Percentiles rank a stretch among this genome's conserved stretches.
These are phyloP conservation scores for Lachancea lanzarotensis DNA, from an alignment of 805 yeast species.

Conservation along the genomic window DNA sequence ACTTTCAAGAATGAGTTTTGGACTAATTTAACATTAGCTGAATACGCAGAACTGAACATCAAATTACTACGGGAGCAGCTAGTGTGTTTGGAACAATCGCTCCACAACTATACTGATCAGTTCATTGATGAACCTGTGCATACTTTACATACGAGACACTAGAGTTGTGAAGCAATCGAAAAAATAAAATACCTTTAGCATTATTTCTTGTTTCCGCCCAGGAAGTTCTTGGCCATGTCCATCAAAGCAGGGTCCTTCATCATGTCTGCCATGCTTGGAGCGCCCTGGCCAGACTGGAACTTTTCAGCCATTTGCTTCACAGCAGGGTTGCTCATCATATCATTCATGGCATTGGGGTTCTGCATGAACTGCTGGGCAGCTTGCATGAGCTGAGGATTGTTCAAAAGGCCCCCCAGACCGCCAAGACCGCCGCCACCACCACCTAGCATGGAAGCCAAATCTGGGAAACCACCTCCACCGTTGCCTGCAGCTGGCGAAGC, in stretches of 20 bases:
- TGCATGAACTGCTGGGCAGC: slow-evolving; percentile 86
- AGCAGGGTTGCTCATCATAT: slow-evolving; percentile 74
- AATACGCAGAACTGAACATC: slow-evolving; percentile 11
- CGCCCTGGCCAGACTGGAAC: slow-evolving; percentile 60
- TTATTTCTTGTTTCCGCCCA: slow-evolving; percentile 35
- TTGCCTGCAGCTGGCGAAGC: slow-evolving; percentile 23
- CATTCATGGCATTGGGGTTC: slow-evolving; percentile 69
- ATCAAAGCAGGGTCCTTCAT: slow-evolving; percentile 77
- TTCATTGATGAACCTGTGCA: slow-evolving; percentile 1
- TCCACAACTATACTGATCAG: slow-evolving; percentile 2
- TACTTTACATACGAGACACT: slow-evolving; percentile 2
- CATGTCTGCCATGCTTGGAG: slow-evolving; percentile 58
- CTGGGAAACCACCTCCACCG: slow-evolving; percentile 65
- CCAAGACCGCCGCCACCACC: slow-evolving; percentile 57
- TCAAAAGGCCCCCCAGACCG: slow-evolving; percentile 67
- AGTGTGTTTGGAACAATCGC: slow-evolving; percentile 2
- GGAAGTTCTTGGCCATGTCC: slow-evolving; percentile 63
- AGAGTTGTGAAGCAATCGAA: background rate
- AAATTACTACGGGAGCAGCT: slow-evolving; percentile 12
- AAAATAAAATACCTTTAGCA: background rate
- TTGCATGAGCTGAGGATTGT: slow-evolving; percentile 86
- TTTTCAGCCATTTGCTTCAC: slow-evolving; percentile 77
- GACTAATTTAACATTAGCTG: slow-evolving; percentile 10
- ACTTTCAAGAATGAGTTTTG: slow-evolving; percentile 42
- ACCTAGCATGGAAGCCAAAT: slow-evolving; percentile 59